Conservation (phyloP, 2,329 filamentous ascomycete species). For the Clonostachys chloroleuca region DNA sequence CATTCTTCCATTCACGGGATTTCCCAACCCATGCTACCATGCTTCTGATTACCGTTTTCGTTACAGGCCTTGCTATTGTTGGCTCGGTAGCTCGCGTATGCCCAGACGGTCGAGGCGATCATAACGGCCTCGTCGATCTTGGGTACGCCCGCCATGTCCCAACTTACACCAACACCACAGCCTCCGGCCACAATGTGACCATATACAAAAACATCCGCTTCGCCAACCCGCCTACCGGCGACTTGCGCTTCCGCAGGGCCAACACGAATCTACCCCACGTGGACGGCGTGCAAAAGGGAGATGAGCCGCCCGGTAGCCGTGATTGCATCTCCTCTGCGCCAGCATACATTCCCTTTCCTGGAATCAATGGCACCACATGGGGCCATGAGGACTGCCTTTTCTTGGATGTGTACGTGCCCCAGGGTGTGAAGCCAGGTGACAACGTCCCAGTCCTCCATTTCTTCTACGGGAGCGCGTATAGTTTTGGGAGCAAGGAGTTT, state of each 20-base stretch:
- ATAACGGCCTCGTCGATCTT: constrained; percentile 5
- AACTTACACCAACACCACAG: constrained; percentile 8
- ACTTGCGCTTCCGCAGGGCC: constrained; percentile 12
- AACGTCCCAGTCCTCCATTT: constrained; percentile 11
- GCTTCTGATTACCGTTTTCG: too few relatives aligned
- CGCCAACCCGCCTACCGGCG: constrained; percentile 11
- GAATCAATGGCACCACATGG: constrained; percentile 9
- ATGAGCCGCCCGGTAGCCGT: neutral
- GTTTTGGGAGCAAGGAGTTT: constrained; percentile 12
- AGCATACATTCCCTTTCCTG: constrained; percentile 5
- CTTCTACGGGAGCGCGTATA: constrained; percentile 9
- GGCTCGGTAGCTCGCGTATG: too few relatives aligned
- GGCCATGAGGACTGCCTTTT: constrained; percentile 13
- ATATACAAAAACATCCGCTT: constrained; percentile 17
- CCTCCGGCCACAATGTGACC: constrained; percentile 8
- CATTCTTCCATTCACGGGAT: too few relatives aligned
- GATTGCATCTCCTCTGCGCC: constrained; percentile 10
- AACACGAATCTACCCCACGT: constrained; percentile 5
- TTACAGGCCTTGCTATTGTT: too few relatives aligned
- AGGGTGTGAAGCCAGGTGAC: constrained; percentile 8
- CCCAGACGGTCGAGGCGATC: too few relatives aligned
- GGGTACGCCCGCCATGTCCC: constrained; percentile 10
- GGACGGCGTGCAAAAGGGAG: constrained; percentile 8
- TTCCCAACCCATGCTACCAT: too few relatives aligned
- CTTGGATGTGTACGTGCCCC: constrained; percentile 12